Conservation (phyloP, 2,329 filamentous ascomycete species). For the Cadophora luteo-olivacea region DNA sequence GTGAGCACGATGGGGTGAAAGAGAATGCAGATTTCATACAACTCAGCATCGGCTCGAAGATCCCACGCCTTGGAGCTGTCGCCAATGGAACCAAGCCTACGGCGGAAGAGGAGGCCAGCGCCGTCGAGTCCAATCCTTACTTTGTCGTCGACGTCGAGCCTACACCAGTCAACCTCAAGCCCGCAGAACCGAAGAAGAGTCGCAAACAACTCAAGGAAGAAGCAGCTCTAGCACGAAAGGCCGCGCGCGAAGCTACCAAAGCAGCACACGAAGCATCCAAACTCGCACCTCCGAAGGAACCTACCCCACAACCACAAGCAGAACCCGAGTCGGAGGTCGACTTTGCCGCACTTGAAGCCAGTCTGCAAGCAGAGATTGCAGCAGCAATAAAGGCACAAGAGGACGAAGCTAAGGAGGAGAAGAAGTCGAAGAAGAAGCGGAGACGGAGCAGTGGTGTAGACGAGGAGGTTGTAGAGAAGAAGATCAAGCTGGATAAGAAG, state of each 20-base stretch:
- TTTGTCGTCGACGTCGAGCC: slow-evolving; percentile 39
- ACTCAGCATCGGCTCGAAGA: slow-evolving; percentile 23
- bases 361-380: slow-evolving; percentile 37
- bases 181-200: slow-evolving; percentile 23
- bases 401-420: slow-evolving; percentile 20
- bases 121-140: slow-evolving; percentile 34
- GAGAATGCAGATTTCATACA: slow-evolving; percentile 22
- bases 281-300: slow-evolving; percentile 15
- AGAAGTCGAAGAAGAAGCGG: slow-evolving; percentile 29
- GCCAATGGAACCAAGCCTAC: background rate
- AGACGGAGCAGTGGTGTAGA: slow-evolving; percentile 29
- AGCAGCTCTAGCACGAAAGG: slow-evolving; percentile 20
- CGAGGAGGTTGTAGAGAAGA: slow-evolving; percentile 28
- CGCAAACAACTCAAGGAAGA: slow-evolving; percentile 44
- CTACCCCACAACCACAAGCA: background rate
- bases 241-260: slow-evolving; percentile 13
- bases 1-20: slow-evolving; percentile 14
- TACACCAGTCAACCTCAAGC: slow-evolving; percentile 32
- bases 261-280: slow-evolving; percentile 17
- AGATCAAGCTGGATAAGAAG: slow-evolving; percentile 25
- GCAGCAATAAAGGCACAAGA: slow-evolving; percentile 30
- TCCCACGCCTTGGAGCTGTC: background rate
- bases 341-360: slow-evolving; percentile 34
- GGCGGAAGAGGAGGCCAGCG: slow-evolving; percentile 13
- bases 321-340: slow-evolving; percentile 29